Conservation (phyloP, 108 stramenopile species). For the Cyclotella cryptica region DNA sequence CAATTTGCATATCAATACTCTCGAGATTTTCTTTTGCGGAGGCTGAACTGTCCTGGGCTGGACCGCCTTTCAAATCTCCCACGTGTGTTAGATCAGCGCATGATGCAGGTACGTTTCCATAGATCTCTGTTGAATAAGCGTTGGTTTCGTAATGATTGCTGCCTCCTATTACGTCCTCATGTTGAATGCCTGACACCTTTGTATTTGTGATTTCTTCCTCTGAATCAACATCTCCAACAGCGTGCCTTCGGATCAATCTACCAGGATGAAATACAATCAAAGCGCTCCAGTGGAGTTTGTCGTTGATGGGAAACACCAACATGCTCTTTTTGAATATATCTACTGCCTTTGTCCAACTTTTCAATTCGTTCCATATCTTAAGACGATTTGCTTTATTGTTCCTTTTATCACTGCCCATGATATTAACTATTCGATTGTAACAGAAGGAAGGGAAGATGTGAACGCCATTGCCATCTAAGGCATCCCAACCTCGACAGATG, state of each 20-base stretch:
- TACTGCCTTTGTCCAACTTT: slow-evolving; percentile 62
- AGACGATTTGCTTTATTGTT: slow-evolving; percentile 32
- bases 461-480: slow-evolving; percentile 38
- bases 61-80: no score
- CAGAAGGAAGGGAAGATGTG: slow-evolving; percentile 41
- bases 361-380: slow-evolving; percentile 37
- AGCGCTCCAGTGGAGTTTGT: slow-evolving; percentile 66
- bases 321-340: slow-evolving; percentile 66
- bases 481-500: slow-evolving; percentile 28
- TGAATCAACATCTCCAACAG: neutral
- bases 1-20: no score
- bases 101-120: no score
- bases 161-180: neutral
- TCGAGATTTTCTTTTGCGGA: no score
- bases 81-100: no score
- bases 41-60: no score
- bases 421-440: slow-evolving; percentile 39
- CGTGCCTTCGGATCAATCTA: slow-evolving; percentile 24
- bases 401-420: slow-evolving; percentile 18
- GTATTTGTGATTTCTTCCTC: neutral
- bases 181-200: neutral
- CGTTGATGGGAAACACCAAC: slow-evolving; percentile 62
- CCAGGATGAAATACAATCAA: slow-evolving; percentile 43
- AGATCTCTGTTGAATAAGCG: no score
- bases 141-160: no score